Conservation (phyloP, 768 basidiomycete species). For the Rhizopogon vulgaris region DNA sequence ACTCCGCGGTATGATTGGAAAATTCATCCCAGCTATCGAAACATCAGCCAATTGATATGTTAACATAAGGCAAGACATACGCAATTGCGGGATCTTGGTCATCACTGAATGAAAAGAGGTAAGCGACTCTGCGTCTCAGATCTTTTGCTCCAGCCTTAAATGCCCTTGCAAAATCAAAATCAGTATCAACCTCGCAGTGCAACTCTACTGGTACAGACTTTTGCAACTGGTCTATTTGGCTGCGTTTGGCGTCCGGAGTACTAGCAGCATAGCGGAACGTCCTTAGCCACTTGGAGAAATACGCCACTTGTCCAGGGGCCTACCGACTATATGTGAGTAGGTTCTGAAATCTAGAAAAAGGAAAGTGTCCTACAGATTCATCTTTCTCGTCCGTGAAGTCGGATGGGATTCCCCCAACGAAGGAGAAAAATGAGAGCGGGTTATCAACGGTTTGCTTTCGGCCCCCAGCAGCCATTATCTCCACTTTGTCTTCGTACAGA, state of each 20-base stretch:
- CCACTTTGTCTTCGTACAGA: slow-evolving; percentile 10
- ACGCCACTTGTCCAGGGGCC: slow-evolving; percentile 7
- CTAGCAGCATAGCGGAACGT: slow-evolving; percentile 15
- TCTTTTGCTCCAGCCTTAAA: slow-evolving; percentile 11
- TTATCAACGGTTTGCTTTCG: slow-evolving; percentile 10
- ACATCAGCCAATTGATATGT: neutral
- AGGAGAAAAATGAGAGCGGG: slow-evolving; percentile 14
- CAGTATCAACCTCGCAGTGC: neutral
- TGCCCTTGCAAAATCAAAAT: slow-evolving; percentile 3
- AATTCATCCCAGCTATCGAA: slow-evolving; percentile 22
- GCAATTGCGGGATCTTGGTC: slow-evolving; percentile 5
- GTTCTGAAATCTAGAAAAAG: neutral
- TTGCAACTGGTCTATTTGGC: slow-evolving; percentile 9
- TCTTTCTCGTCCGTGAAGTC: slow-evolving; percentile 13
- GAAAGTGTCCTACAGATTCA: slow-evolving; percentile 1
- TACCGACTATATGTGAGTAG: neutral
- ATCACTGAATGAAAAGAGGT: slow-evolving; percentile 15
- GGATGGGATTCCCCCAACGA: slow-evolving; percentile 8
- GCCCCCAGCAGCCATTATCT: slow-evolving; percentile 3
- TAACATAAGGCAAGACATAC: slow-evolving; percentile 1
- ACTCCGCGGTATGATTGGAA: slow-evolving; percentile 18
- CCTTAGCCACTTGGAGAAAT: slow-evolving; percentile 14
- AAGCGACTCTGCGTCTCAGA: slow-evolving; percentile 13
- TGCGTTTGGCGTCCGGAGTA: slow-evolving; percentile 8
- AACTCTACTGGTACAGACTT: slow-evolving; percentile 5